Conservation (phyloP, 192 early-diverging fungal genomes). For the Coemansia sp. region DNA sequence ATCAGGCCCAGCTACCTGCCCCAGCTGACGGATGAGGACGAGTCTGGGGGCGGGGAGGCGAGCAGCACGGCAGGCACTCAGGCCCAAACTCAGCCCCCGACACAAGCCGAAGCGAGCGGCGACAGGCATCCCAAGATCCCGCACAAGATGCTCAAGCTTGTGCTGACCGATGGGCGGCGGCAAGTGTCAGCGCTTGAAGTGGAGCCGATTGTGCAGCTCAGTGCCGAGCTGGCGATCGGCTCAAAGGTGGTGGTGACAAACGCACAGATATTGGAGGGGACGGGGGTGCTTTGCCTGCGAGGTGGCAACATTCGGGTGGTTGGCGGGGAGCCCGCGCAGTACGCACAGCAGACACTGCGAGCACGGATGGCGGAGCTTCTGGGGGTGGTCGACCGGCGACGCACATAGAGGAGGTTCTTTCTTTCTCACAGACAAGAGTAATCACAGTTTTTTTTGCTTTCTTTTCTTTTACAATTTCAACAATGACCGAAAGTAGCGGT, state of each 20-base stretch:
- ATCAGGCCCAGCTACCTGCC: constrained; percentile 52
- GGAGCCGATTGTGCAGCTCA: constrained; percentile 34
- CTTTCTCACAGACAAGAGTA: not conserved
- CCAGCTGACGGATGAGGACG: constrained; percentile 12
- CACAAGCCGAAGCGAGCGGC: not conserved
- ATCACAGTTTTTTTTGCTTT: not conserved
- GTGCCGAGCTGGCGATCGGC: constrained; percentile 45
- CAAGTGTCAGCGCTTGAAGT: constrained; percentile 40
- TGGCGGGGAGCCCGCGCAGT: constrained; percentile 43
- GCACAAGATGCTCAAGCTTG: constrained; percentile 44
- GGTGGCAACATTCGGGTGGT: constrained; percentile 22
- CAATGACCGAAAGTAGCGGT: constrained; percentile 14
- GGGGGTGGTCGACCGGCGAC: not conserved
- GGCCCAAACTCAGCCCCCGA: not conserved
- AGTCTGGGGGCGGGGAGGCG: constrained; percentile 15
- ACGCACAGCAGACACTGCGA: constrained; percentile 35
- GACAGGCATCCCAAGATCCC: constrained; percentile 44
- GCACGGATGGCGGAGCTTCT: constrained; percentile 25
- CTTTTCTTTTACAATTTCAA: not conserved
- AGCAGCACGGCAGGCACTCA: constrained; percentile 23
- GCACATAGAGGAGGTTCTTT: not conserved
- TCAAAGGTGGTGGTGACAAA: constrained; percentile 42
- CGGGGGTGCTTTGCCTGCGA: constrained; percentile 30
- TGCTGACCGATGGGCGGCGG: constrained; percentile 43
- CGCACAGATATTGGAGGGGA: constrained; percentile 31